These are phyloP conservation scores for Wickerhamomyces xylosicus DNA, from an alignment of 805 yeast species.

Conservation along the genomic window DNA sequence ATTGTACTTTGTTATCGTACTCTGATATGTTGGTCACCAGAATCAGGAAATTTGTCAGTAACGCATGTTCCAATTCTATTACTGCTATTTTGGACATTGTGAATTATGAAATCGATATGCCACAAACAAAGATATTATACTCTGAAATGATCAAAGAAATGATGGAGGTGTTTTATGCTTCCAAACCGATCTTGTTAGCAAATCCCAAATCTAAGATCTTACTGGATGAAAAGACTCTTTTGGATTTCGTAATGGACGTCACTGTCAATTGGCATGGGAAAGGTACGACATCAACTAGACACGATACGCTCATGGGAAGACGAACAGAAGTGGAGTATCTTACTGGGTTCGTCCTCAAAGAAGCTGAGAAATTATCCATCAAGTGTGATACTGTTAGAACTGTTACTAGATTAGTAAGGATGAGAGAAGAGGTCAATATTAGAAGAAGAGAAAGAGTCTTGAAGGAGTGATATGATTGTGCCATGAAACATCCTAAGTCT, in stretches of 20 bases:
- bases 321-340: slow-evolving; percentile 74
- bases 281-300: slow-evolving; percentile 44
- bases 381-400: slow-evolving; percentile 23
- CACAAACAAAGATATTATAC: slow-evolving; percentile 30
- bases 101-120: slow-evolving; percentile 64
- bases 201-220: slow-evolving; percentile 12
- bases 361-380: slow-evolving; percentile 37
- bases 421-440: slow-evolving; percentile 19
- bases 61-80: slow-evolving; percentile 75
- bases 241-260: slow-evolving; percentile 25
- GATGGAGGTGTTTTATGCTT: slow-evolving; percentile 19
- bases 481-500: too few species aligned
- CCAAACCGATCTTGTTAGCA: slow-evolving; percentile 20
- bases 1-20: slow-evolving; percentile 25
- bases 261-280: slow-evolving; percentile 37
- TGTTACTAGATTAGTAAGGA: slow-evolving; percentile 22
- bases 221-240: slow-evolving; percentile 24
- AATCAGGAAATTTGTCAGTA: slow-evolving; percentile 66
- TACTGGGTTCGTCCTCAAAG: slow-evolving; percentile 64
- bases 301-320: slow-evolving; percentile 41
- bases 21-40: slow-evolving; percentile 48
- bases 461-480: too few species aligned
- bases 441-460: too few species aligned
- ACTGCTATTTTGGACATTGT: slow-evolving; percentile 69
- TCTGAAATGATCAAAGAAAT: slow-evolving; percentile 24